A percentile compares a stretch with the other conserved stretches of the same genome.
These are phyloP conservation scores for Clonostachys rhizophaga DNA, from an alignment of 2,329 filamentous ascomycete genomes.

Conservation along the genomic window DNA sequence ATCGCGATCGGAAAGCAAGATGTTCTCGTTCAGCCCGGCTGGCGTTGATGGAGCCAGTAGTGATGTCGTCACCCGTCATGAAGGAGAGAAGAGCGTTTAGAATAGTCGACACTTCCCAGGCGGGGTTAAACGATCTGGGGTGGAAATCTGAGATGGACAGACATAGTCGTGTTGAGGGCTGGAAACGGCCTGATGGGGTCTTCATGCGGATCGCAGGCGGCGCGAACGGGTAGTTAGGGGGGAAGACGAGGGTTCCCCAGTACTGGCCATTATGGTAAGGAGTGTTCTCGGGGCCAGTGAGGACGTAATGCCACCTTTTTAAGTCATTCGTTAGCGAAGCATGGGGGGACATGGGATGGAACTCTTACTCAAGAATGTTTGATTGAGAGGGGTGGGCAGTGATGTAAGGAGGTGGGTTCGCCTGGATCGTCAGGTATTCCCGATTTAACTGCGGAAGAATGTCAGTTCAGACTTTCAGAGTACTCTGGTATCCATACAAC, in stretches of 20 bases:
- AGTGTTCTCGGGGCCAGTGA: slow-evolving; percentile 89
- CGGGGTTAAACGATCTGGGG: slow-evolving; percentile 95
- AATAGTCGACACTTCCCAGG: slow-evolving; percentile 97
- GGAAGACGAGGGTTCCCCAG: slow-evolving; percentile 96
- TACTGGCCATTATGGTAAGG: slow-evolving; percentile 95
- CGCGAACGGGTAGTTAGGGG: slow-evolving; percentile 93
- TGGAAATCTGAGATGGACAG: slow-evolving; percentile 97
- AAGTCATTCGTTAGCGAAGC: slow-evolving; percentile 3
- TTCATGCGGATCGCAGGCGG: slow-evolving; percentile 99
- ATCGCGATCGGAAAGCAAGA: slow-evolving; percentile 73
- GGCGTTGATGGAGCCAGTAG: slow-evolving; percentile 81
- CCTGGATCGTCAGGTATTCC: slow-evolving; percentile 58
- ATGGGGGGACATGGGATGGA: neutral
- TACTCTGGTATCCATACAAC: neutral
- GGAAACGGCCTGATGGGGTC: slow-evolving; percentile 92
- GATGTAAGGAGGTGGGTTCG: slow-evolving; percentile 85
- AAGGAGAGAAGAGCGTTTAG: slow-evolving; percentile 91
- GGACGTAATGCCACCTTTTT: slow-evolving; percentile 84
- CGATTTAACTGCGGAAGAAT: slow-evolving; percentile 43
- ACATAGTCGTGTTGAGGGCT: slow-evolving; percentile 86
- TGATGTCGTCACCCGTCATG: slow-evolving; percentile 99
- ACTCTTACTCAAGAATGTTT: slow-evolving; percentile 79
- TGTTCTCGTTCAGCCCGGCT: slow-evolving; percentile 72
- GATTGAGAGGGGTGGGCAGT: slow-evolving; percentile 82
- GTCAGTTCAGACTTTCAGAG: neutral